phyloP scores from a whole-genome alignment of 768 basidiomycete genomes.

The Xerocomellus intermedius region DNA sequence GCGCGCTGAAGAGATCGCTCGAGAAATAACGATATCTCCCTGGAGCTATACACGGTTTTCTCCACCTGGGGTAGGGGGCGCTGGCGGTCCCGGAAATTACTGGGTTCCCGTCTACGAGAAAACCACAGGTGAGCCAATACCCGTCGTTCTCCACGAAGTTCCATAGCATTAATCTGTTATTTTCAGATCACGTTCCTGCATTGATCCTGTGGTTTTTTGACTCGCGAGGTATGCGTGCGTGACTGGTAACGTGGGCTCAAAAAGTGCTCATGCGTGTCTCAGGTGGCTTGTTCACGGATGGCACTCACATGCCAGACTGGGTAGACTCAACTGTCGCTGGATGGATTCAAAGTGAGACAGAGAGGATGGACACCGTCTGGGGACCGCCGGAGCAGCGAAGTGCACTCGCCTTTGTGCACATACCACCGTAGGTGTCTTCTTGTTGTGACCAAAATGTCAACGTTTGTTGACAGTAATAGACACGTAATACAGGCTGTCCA shows the following conservation, averaged over 20 bases:
- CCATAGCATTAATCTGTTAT: not conserved
- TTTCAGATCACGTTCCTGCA: conserved; percentile 42
- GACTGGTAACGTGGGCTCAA: not conserved
- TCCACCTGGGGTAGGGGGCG: conserved; percentile 61
- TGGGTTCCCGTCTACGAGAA: conserved; percentile 68
- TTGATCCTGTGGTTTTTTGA: conserved; percentile 77
- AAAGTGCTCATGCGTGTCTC: conserved; percentile 6
- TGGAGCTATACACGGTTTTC: conserved; percentile 62
- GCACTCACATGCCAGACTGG: conserved; percentile 58
- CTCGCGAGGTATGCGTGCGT: conserved; percentile 50
- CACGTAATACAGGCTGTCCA: conserved; percentile 35
- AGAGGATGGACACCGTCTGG: conserved; percentile 56
- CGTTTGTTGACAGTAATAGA: conserved; percentile 1
- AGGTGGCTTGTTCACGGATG: conserved; percentile 51
- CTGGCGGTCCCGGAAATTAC: conserved; percentile 65
- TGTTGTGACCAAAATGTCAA: not conserved
- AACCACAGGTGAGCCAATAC: conserved; percentile 28
- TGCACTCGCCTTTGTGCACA: conserved; percentile 71
- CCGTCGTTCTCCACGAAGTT: not conserved
- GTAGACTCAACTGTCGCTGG: conserved; percentile 59
- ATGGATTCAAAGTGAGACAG: conserved; percentile 59
- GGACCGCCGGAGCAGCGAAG: conserved; percentile 50
- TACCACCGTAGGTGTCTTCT: conserved; percentile 55
- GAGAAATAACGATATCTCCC: conserved; percentile 54
- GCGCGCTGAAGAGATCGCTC: conserved; percentile 62